phyloP scores from a whole-genome alignment of 2,329 filamentous ascomycete genomes.

The Exserohilum rostratum region DNA sequence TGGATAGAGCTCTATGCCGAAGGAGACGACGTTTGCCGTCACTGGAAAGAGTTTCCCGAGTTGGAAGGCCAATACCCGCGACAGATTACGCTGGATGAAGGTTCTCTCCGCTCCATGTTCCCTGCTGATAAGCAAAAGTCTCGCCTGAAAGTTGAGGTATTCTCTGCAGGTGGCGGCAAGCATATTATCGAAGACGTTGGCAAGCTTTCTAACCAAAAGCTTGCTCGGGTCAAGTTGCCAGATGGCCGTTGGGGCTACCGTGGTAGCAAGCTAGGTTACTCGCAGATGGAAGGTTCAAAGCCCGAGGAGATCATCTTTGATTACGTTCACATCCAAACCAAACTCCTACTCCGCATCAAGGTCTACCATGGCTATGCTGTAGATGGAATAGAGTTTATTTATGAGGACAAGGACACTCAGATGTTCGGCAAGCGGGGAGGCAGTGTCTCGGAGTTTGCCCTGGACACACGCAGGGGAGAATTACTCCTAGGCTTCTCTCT shows the following conservation, averaged over 20 bases:
- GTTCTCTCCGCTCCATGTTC: slow-evolving; percentile 72
- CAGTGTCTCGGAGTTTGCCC: slow-evolving; percentile 73
- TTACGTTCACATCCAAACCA: slow-evolving; percentile 66
- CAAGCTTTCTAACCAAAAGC: slow-evolving; percentile 68
- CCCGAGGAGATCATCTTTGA: slow-evolving; percentile 77
- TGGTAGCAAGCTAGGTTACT: slow-evolving; percentile 74
- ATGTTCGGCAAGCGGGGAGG: slow-evolving; percentile 84
- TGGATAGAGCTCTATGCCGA: slow-evolving; percentile 83
- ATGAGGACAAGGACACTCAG: slow-evolving; percentile 84
- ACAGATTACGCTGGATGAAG: slow-evolving; percentile 76
- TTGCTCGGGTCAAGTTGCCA: slow-evolving; percentile 74
- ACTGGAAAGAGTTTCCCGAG: slow-evolving; percentile 80
- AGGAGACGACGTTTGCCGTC: slow-evolving; percentile 78
- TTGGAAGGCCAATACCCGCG: slow-evolving; percentile 67
- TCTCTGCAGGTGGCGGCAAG: slow-evolving; percentile 75
- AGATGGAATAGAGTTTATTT: slow-evolving; percentile 89
- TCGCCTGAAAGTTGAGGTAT: slow-evolving; percentile 73
- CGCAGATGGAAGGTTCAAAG: slow-evolving; percentile 71
- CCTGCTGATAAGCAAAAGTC: slow-evolving; percentile 75
- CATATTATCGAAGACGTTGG: slow-evolving; percentile 79
- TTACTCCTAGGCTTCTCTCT: slow-evolving; percentile 86
- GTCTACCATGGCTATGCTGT: slow-evolving; percentile 79
- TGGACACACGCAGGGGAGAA: slow-evolving; percentile 86
- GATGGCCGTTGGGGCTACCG: slow-evolving; percentile 76
- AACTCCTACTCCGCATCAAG: slow-evolving; percentile 75